A percentile compares a stretch with the other conserved stretches of the same genome.
Conservation (phyloP, 225 moss, liverwort and hornwort species). For the Ulota crispa region DNA sequence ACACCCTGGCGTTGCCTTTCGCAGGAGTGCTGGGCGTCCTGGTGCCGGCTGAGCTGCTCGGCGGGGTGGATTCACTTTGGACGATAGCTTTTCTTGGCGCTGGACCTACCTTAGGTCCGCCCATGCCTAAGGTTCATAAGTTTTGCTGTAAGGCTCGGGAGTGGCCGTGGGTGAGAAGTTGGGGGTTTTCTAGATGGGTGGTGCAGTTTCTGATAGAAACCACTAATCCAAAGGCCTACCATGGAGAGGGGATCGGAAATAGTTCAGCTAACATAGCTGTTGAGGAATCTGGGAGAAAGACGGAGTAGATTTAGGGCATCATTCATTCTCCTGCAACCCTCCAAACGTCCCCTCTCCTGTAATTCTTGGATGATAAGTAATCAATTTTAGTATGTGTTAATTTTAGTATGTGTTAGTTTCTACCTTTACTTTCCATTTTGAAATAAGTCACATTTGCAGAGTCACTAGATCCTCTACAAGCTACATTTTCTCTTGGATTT, state of each 20-base stretch:
- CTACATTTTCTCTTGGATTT: no score
- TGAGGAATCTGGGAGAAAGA: background rate
- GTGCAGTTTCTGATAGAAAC: background rate
- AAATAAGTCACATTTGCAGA: no score
- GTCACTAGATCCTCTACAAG: no score
- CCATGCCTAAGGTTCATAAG: background rate
- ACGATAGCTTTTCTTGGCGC: background rate
- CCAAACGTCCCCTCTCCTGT: no score
- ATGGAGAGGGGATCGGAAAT: background rate
- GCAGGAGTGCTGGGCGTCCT: background rate
- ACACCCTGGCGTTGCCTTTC: background rate
- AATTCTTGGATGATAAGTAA: no score
- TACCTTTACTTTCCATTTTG: no score
- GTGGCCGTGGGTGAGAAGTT: background rate
- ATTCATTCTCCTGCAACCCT: no score
- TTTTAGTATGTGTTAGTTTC: no score
- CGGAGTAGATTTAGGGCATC: no score
- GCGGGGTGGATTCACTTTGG: background rate
- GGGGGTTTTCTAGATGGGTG: background rate
- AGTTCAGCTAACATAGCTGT: background rate
- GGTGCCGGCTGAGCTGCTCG: background rate
- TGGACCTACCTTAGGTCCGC: background rate
- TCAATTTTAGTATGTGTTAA: no score
- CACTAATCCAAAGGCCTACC: background rate
- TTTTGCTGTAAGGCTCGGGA: background rate